Conservation (phyloP, 106 monocot species). For the Hemerocallis citrina region DNA sequence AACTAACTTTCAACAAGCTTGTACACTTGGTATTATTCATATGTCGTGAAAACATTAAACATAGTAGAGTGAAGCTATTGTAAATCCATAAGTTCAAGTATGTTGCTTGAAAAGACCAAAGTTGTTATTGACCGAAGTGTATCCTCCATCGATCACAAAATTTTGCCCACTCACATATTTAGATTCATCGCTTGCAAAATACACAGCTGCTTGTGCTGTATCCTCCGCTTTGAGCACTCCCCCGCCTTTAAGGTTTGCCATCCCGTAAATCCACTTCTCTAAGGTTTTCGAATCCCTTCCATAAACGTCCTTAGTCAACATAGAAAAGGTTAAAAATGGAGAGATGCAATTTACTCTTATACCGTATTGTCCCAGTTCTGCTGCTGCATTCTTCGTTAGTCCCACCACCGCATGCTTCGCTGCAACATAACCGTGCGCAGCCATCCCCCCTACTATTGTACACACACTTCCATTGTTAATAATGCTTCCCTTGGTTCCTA, state of each 20-base stretch:
- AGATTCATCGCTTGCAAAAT: slow-evolving; percentile 60
- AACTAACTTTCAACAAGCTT: too few species aligned
- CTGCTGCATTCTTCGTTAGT: slow-evolving; percentile 65
- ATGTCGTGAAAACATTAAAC: too few species aligned
- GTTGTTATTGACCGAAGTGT: slow-evolving; percentile 25
- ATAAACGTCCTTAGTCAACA: slow-evolving; percentile 48
- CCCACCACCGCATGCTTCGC: slow-evolving; percentile 81
- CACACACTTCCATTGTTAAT: slow-evolving; percentile 65
- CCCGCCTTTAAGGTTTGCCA: slow-evolving; percentile 48
- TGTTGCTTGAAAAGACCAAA: slow-evolving; percentile 11
- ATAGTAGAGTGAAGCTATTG: too few species aligned
- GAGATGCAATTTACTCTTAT: slow-evolving; percentile 77
- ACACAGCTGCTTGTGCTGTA: slow-evolving; percentile 60
- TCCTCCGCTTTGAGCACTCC: slow-evolving; percentile 33
- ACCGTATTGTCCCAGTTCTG: slow-evolving; percentile 64
- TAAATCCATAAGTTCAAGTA: too few species aligned
- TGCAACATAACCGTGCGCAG: slow-evolving; percentile 66
- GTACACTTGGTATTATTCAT: too few species aligned
- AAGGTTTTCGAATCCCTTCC: slow-evolving; percentile 37
- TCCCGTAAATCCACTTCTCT: slow-evolving; percentile 37
- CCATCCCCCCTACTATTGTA: slow-evolving; percentile 51
- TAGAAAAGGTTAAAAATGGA: slow-evolving; percentile 59
- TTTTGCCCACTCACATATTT: slow-evolving; percentile 74
- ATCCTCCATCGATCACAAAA: slow-evolving; percentile 71
- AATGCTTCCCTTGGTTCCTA: slow-evolving; percentile 39